These are phyloP conservation scores for Candida dendrica DNA, from an alignment of 805 yeast genomes.

Conservation along the genomic window DNA sequence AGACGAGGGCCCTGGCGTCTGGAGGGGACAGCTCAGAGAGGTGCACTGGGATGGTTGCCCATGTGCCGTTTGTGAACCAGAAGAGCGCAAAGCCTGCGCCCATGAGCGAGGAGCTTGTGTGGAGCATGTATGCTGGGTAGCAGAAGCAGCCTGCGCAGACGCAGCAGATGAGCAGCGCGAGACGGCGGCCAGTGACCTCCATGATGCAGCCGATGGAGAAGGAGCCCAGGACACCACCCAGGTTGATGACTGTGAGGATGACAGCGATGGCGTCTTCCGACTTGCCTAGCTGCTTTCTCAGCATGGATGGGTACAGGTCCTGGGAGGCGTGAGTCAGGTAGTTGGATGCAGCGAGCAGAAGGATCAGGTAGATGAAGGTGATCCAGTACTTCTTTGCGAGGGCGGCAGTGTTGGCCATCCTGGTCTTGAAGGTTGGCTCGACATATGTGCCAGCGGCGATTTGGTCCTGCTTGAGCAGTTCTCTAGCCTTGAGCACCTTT, in stretches of 20 bases:
- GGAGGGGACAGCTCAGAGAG: constrained; percentile 62
- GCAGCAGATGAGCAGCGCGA: constrained; percentile 44
- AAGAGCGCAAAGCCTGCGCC: constrained; percentile 62
- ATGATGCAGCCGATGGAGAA: constrained; percentile 49
- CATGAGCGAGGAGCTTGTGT: constrained; percentile 33
- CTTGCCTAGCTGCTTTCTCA: constrained; percentile 44
- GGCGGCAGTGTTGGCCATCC: constrained; percentile 21
- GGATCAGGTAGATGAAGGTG: constrained; percentile 45
- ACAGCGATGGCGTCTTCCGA: constrained; percentile 44
- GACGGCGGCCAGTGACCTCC: constrained; percentile 53
- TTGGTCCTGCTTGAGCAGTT: constrained; percentile 19
- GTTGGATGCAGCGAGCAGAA: constrained; percentile 64
- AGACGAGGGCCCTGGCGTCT: constrained; percentile 51
- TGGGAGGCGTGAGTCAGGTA: constrained; percentile 72
- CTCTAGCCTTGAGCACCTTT: constrained; percentile 18
- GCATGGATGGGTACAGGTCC: constrained; percentile 62
- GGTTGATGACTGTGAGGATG: constrained; percentile 53
- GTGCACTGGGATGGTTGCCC: constrained; percentile 68
- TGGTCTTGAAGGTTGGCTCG: constrained; percentile 11
- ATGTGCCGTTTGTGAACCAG: constrained; percentile 62
- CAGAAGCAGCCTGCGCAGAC: constrained; percentile 51
- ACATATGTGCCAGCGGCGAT: constrained; percentile 13
- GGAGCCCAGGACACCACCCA: constrained; percentile 68
- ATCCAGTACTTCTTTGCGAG: constrained; percentile 52
- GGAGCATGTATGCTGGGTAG: constrained; percentile 48